phyloP scores from a whole-genome alignment of 148 eudicot species.

The Chenopodium berlandieri region DNA sequence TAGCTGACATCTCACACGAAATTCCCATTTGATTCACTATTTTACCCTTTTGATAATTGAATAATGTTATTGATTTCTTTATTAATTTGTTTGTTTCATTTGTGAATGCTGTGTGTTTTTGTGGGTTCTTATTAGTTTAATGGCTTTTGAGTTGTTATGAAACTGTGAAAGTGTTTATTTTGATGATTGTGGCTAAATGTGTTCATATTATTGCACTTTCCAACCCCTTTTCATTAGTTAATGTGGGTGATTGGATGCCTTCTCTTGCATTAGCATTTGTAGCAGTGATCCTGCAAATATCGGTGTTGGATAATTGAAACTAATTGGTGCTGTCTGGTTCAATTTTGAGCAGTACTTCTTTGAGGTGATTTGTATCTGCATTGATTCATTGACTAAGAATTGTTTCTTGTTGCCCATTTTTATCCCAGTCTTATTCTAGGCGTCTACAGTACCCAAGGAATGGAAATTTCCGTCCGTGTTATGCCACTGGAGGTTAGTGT shows the following conservation, averaged over 20 bases:
- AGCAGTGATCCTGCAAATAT: background rate
- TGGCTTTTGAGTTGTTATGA: background rate
- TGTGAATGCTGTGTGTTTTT: background rate
- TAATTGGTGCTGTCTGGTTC: background rate
- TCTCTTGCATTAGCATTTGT: background rate
- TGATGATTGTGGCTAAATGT: background rate
- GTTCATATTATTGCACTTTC: background rate
- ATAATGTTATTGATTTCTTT: background rate
- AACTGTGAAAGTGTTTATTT: background rate
- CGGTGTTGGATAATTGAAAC: background rate
- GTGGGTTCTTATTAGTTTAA: background rate
- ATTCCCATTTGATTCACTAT: background rate
- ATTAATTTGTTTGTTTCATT: background rate
- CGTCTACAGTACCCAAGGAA: constrained; percentile 33
- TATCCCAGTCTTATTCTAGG: constrained; percentile 55
- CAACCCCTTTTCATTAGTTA: background rate
- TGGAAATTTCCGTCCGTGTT: constrained; percentile 42
- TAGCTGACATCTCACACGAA: background rate
- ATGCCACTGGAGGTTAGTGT: constrained; percentile 70
- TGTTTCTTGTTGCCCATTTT: constrained; percentile 1
- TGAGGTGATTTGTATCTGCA: constrained; percentile 10
- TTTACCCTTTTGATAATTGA: no score
- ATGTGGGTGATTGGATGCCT: background rate
- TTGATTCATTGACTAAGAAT: constrained; percentile 11
- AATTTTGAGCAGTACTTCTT: background rate